phyloP scores from a whole-genome alignment of 257 asterid genomes.

The Nicotiana undulata region DNA sequence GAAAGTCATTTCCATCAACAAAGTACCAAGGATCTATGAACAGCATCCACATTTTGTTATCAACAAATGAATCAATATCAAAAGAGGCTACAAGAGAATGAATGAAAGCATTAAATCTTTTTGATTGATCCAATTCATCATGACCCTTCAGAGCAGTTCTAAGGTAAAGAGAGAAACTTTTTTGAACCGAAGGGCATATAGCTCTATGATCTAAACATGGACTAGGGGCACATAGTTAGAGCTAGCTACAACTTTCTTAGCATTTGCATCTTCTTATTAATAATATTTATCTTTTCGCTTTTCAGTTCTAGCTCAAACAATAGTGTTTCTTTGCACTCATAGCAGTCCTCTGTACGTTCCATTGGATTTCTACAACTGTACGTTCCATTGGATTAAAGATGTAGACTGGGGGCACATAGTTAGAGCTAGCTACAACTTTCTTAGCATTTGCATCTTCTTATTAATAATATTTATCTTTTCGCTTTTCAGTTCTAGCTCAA shows the following conservation, averaged over 20 bases:
- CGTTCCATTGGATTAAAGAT: too few species aligned
- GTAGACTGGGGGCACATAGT: too few species aligned
- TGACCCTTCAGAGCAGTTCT: background rate
- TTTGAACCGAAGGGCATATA: background rate
- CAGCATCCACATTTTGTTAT: background rate
- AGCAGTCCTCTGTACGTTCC: too few species aligned
- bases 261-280: too few species aligned
- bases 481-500: too few species aligned
- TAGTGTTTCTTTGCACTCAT: too few species aligned
- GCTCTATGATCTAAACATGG: background rate
- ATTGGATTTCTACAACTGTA: too few species aligned
- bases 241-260: background rate
- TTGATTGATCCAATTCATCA: background rate
- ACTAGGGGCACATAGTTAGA: background rate
- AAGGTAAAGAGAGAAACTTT: background rate
- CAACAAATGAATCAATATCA: background rate
- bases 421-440: too few species aligned
- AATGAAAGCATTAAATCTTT: constrained; percentile 2
- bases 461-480: too few species aligned
- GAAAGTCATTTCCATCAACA: background rate
- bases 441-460: too few species aligned
- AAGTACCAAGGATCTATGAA: background rate
- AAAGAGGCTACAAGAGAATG: background rate
- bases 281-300: too few species aligned
- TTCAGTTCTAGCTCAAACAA: too few species aligned